phyloP scores from a whole-genome alignment of 306 rosid species.

The Oemleria cerasiformis region DNA sequence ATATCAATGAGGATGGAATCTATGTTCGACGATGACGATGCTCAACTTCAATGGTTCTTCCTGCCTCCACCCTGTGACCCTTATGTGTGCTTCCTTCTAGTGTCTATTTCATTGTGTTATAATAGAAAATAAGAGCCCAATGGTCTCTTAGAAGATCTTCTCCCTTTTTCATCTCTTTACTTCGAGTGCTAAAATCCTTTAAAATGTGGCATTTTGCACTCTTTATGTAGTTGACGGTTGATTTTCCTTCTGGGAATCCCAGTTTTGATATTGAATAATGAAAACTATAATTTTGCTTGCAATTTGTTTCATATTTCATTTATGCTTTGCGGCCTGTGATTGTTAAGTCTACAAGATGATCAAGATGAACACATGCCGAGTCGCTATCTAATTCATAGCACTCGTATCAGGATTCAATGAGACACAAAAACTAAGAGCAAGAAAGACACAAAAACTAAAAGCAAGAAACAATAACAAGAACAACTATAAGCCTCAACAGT shows the following conservation, averaged over 20 bases:
- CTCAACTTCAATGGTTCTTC: neutral
- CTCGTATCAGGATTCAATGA: neutral
- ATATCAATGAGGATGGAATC: neutral
- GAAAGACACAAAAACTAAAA: neutral
- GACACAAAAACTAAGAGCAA: neutral
- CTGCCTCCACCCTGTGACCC: neutral
- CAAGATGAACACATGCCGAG: neutral
- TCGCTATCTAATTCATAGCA: neutral
- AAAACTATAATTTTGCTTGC: neutral
- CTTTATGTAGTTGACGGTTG: neutral
- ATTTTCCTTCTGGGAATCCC: neutral
- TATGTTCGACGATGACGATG: neutral
- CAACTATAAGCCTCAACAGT: too few relatives aligned
- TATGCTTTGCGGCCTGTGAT: neutral
- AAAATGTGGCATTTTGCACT: neutral
- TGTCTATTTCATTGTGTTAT: conserved; percentile 1
- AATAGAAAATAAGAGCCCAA: conserved; percentile 9
- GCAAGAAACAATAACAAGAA: neutral
- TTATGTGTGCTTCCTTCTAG: neutral
- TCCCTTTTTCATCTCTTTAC: neutral
- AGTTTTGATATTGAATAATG: neutral
- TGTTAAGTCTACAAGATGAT: neutral
- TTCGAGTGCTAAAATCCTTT: neutral
- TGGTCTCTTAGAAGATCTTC: neutral
- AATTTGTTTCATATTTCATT: neutral